These are phyloP conservation scores for Jaltomata sinuosa DNA, from an alignment of 257 asterid genomes.

Conservation along the genomic window DNA sequence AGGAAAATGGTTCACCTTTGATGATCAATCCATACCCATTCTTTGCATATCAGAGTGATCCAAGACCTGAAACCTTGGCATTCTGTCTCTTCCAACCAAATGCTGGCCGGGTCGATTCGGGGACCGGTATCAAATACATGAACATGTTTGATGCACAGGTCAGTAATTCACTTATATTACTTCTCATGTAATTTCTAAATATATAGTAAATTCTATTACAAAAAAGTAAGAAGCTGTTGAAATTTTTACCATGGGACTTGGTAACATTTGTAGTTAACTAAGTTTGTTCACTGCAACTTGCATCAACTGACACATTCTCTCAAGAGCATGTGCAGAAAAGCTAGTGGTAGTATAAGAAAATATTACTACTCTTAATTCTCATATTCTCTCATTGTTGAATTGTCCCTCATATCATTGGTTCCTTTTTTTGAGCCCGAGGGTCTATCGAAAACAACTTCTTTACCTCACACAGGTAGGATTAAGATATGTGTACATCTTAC, in stretches of 20 bases:
- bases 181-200: not conserved
- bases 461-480: no score
- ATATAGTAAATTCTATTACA: not conserved
- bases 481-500: no score
- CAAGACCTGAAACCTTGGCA: conserved; percentile 75
- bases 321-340: not conserved
- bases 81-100: conserved; percentile 94
- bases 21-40: conserved; percentile 95
- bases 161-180: not conserved
- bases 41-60: conserved; percentile 85
- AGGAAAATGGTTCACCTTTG: conserved; percentile 61
- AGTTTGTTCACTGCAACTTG: not conserved
- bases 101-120: conserved; percentile 71
- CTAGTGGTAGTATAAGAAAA: not conserved
- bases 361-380: not conserved
- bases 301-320: not conserved
- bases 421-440: not conserved
- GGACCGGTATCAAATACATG: conserved; percentile 74
- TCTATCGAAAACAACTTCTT: no score
- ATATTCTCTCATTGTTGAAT: not conserved
- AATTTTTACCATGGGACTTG: not conserved
- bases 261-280: not conserved
- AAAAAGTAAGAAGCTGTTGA: not conserved
- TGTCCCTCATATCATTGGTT: not conserved
- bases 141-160: conserved; percentile 99